Evolutionary conservation across 1,284 basidiomycete genomes (phyloP).

Genomic region (Leccinum holopus): DNA sequence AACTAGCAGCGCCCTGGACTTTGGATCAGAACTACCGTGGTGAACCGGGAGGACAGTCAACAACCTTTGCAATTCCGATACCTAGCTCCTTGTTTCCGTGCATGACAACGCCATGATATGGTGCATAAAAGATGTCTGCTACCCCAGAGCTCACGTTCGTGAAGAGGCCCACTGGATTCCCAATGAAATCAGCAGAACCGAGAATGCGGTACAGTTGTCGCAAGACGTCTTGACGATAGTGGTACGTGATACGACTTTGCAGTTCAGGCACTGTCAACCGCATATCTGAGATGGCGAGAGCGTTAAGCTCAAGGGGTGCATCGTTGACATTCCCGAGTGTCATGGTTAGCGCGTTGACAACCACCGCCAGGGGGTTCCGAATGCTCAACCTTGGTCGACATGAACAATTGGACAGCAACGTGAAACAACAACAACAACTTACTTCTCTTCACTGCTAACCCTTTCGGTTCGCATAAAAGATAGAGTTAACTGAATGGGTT

Average conservation of each 20-base stretch:
- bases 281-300: slow-evolving; percentile 94
- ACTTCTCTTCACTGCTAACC: slow-evolving; percentile 93
- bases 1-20: slow-evolving; percentile 88
- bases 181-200: slow-evolving; percentile 95
- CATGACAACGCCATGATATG: slow-evolving; percentile 96
- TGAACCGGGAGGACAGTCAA: slow-evolving; percentile 2
- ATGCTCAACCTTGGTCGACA: slow-evolving; percentile 61
- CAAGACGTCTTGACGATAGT: slow-evolving; percentile 93
- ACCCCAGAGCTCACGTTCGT: slow-evolving; percentile 99
- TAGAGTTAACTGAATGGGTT: slow-evolving; percentile 89
- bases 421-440: slow-evolving; percentile 30
- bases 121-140: slow-evolving; percentile 98
- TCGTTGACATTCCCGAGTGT: slow-evolving; percentile 97
- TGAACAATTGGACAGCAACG: slow-evolving; percentile 8
- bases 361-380: slow-evolving; percentile 90
- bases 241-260: slow-evolving; percentile 82
- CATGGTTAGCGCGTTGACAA: slow-evolving; percentile 96
- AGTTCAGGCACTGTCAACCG: slow-evolving; percentile 85
- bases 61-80: slow-evolving; percentile 92
- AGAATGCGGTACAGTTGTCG: slow-evolving; percentile 96
- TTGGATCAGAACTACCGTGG: slow-evolving; percentile 12
- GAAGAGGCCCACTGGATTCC: slow-evolving; percentile 94
- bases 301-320: slow-evolving; percentile 94
- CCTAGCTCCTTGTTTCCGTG: slow-evolving; percentile 96
- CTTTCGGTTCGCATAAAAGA: slow-evolving; percentile 98